phyloP scores from a whole-genome alignment of 495 filamentous ascomycete genomes.

The Tuber microsphaerosporum region DNA sequence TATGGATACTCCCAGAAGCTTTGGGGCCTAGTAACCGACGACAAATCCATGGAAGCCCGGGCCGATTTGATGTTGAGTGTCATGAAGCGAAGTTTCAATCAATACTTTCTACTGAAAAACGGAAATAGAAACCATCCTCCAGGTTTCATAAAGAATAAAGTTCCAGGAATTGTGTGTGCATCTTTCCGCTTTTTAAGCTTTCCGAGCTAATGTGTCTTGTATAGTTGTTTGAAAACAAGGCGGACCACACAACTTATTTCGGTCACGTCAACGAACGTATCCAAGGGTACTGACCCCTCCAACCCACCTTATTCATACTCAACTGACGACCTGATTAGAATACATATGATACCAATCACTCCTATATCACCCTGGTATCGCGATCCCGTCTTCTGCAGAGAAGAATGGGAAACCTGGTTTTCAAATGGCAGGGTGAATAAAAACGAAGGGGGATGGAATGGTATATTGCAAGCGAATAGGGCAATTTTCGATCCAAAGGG shows the following conservation, averaged over 20 bases:
- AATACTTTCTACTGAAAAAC: constrained; percentile 71
- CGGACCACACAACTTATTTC: constrained; percentile 93
- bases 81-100: constrained; percentile 70
- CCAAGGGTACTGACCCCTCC: constrained; percentile 51
- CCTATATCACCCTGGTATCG: constrained; percentile 65
- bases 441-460: constrained; percentile 66
- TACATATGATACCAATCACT: constrained; percentile 90
- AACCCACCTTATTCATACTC: not conserved
- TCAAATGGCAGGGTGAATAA: constrained; percentile 53
- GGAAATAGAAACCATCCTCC: constrained; percentile 69
- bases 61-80: constrained; percentile 52
- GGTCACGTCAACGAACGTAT: constrained; percentile 72
- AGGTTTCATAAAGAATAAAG: constrained; percentile 75
- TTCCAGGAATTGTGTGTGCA: constrained; percentile 61
- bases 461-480: constrained; percentile 74
- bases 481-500: constrained; percentile 66
- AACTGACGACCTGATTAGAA: constrained; percentile 41
- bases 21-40: constrained; percentile 73
- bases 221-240: constrained; percentile 85
- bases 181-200: too few species aligned
- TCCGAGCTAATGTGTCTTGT: constrained; percentile 6
- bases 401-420: constrained; percentile 86
- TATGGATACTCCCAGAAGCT: constrained; percentile 86
- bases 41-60: constrained; percentile 75
- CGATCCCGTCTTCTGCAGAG: constrained; percentile 58